Evolutionary conservation across 768 basidiomycete genomes (phyloP).

Genomic region (Boletus tylopilopsis): DNA sequence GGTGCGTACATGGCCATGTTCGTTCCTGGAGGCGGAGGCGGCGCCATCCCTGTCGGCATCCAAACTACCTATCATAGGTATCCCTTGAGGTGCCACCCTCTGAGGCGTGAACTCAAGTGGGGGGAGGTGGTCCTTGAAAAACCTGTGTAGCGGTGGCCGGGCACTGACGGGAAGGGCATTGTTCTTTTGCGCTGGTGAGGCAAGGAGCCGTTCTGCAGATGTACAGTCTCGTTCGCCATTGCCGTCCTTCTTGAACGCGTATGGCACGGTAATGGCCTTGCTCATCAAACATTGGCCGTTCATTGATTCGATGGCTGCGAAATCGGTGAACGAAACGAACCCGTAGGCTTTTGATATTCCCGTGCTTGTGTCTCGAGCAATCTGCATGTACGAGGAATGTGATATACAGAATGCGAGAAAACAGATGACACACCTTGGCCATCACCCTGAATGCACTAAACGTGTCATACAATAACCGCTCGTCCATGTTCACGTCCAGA

Average conservation of each 20-base stretch:
- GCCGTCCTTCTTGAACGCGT: slow-evolving; percentile 99
- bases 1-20: slow-evolving; percentile 46
- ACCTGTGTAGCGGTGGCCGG: slow-evolving; percentile 73
- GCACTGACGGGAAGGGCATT: slow-evolving; percentile 80
- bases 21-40: slow-evolving; percentile 26
- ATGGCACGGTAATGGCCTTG: slow-evolving; percentile 95
- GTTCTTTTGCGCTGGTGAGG: slow-evolving; percentile 93
- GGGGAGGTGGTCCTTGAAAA: slow-evolving; percentile 73
- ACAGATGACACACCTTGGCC: slow-evolving; percentile 58
- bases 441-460: slow-evolving; percentile 94
- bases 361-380: slow-evolving; percentile 81
- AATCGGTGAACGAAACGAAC: slow-evolving; percentile 96
- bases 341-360: slow-evolving; percentile 96
- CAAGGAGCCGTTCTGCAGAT: slow-evolving; percentile 91
- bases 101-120: slow-evolving; percentile 77
- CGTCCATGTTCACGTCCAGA: slow-evolving; percentile 93
- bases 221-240: slow-evolving; percentile 98
- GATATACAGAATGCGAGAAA: background rate
- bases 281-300: slow-evolving; percentile 98
- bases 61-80: slow-evolving; percentile 35
- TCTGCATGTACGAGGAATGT: slow-evolving; percentile 42
- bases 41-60: slow-evolving; percentile 35
- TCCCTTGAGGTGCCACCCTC: slow-evolving; percentile 49
- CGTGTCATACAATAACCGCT: slow-evolving; percentile 87
- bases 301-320: slow-evolving; percentile 96